These are phyloP conservation scores for Dendryphion nanum DNA, from an alignment of 2,329 filamentous ascomycete species.

Conservation along the genomic window DNA sequence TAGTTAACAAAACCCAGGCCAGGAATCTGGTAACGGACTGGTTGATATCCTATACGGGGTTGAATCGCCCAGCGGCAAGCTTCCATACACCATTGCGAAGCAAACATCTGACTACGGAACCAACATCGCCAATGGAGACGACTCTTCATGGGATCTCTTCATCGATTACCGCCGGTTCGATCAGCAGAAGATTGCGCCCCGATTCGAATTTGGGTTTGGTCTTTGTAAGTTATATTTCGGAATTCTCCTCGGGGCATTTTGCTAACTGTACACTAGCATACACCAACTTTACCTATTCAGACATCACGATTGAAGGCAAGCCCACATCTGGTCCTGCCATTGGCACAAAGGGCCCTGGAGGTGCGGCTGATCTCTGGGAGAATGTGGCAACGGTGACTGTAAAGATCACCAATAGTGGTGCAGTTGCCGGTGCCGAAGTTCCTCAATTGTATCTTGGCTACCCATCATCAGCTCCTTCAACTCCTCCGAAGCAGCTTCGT, in stretches of 20 bases:
- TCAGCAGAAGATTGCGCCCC: slow-evolving; percentile 39
- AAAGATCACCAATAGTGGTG: slow-evolving; percentile 36
- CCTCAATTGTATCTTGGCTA: slow-evolving; percentile 40
- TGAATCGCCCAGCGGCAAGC: slow-evolving; percentile 51
- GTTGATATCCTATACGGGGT: slow-evolving; percentile 48
- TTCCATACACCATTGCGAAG: slow-evolving; percentile 53
- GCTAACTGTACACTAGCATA: slow-evolving; percentile 27
- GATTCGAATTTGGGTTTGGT: slow-evolving; percentile 48
- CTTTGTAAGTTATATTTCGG: slow-evolving; percentile 33
- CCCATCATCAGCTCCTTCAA: slow-evolving; percentile 24
- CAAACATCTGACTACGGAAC: slow-evolving; percentile 31
- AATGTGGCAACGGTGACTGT: slow-evolving; percentile 35
- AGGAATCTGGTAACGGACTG: slow-evolving; percentile 48
- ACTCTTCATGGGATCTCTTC: slow-evolving; percentile 42
- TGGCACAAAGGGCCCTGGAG: slow-evolving; percentile 23
- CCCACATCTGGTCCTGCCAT: slow-evolving; percentile 24
- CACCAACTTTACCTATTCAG: slow-evolving; percentile 43
- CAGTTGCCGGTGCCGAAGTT: slow-evolving; percentile 37
- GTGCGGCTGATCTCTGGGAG: slow-evolving; percentile 32
- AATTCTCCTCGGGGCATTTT: too few relatives aligned
- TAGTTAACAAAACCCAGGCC: slow-evolving; percentile 14
- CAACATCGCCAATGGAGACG: slow-evolving; percentile 19
- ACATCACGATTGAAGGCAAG: slow-evolving; percentile 22
- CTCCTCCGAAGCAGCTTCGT: slow-evolving; percentile 35
- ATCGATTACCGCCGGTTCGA: slow-evolving; percentile 49